phyloP scores from a whole-genome alignment of 495 filamentous ascomycete species.

The Astrocystis sublimbata region DNA sequence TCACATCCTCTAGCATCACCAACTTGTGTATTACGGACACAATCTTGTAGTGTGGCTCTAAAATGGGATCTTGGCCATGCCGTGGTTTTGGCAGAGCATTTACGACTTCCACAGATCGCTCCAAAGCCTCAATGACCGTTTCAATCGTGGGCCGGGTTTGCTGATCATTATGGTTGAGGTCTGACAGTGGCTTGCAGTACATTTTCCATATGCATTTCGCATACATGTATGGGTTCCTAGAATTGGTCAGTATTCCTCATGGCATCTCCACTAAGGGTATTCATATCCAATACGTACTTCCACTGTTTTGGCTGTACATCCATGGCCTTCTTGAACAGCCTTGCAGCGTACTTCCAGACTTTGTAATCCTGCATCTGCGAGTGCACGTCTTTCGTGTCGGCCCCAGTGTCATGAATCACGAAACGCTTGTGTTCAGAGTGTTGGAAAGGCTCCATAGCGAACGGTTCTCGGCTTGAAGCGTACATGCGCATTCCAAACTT shows the following conservation, averaged over 20 bases:
- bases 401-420: slow-evolving; percentile 64
- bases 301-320: slow-evolving; percentile 75
- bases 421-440: slow-evolving; percentile 73
- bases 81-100: slow-evolving; percentile 69
- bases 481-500: slow-evolving; percentile 92
- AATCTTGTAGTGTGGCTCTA: slow-evolving; percentile 97
- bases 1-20: slow-evolving; percentile 52
- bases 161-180: slow-evolving; percentile 48
- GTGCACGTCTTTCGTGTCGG: slow-evolving; percentile 72
- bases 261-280: not conserved
- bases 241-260: slow-evolving; percentile 3
- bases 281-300: slow-evolving; percentile 59
- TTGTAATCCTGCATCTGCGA: slow-evolving; percentile 70
- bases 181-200: slow-evolving; percentile 61
- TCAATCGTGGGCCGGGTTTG: slow-evolving; percentile 51
- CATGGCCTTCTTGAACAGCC: slow-evolving; percentile 75
- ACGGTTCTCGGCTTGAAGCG: slow-evolving; percentile 84
- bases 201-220: slow-evolving; percentile 98
- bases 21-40: slow-evolving; percentile 85
- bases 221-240: slow-evolving; percentile 80
- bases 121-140: slow-evolving; percentile 59
- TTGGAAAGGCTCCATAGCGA: slow-evolving; percentile 82
- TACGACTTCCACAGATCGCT: slow-evolving; percentile 68
- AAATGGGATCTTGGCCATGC: slow-evolving; percentile 78
- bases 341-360: slow-evolving; percentile 82